Conservation (phyloP, 768 basidiomycete species). For the Trametes cinnabarina region DNA sequence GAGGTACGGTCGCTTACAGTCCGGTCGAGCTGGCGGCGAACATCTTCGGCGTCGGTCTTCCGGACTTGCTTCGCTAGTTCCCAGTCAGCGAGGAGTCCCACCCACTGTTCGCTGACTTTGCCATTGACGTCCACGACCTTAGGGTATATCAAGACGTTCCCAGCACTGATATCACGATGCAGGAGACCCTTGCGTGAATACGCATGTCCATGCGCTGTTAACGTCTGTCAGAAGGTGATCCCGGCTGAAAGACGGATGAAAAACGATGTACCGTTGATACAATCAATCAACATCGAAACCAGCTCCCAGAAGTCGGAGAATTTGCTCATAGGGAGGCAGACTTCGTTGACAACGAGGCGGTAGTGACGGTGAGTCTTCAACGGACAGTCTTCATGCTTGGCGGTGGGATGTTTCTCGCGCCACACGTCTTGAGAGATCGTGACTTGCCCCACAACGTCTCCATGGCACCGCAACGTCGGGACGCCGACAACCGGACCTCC, state of each 20-base stretch:
- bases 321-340: not conserved
- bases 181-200: not conserved
- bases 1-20: no score
- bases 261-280: not conserved
- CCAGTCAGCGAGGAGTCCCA: no score
- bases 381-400: not conserved
- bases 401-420: not conserved
- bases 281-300: not conserved
- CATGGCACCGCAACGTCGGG: conserved; percentile 2
- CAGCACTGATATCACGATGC: conserved; percentile 13
- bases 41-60: no score
- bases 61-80: no score
- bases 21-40: no score
- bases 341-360: conserved; percentile 13
- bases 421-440: not conserved
- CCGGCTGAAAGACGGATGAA: not conserved
- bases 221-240: not conserved
- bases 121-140: no score
- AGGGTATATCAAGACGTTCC: conserved; percentile 1
- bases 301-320: not conserved
- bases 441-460: conserved; percentile 4
- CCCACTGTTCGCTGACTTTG: no score
- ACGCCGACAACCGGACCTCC: not conserved
- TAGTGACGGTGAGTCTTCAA: conserved; percentile 13
- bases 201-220: conserved; percentile 1